phyloP scores from a whole-genome alignment of 495 filamentous ascomycete species.

The Filosporella fistucella region DNA sequence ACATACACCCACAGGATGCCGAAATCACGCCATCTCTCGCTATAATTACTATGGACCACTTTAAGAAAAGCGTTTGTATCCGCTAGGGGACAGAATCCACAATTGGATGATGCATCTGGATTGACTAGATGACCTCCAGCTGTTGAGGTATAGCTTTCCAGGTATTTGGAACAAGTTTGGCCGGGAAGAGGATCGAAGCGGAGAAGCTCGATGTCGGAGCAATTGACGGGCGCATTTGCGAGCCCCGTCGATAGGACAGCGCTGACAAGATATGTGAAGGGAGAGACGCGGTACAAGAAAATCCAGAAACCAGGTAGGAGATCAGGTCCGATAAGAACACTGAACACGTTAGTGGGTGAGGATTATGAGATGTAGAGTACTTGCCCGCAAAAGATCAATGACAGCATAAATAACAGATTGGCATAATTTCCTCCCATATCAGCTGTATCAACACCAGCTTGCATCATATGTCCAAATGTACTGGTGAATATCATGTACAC shows the following conservation, averaged over 20 bases:
- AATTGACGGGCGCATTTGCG: slow-evolving; percentile 50
- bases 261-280: slow-evolving; percentile 67
- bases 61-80: slow-evolving; percentile 61
- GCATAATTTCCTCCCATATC: slow-evolving; percentile 71
- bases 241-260: slow-evolving; percentile 59
- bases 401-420: slow-evolving; percentile 58
- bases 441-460: slow-evolving; percentile 47
- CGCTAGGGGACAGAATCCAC: slow-evolving; percentile 54
- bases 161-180: slow-evolving; percentile 57
- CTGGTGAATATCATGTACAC: slow-evolving; percentile 62
- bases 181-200: slow-evolving; percentile 47
- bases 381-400: slow-evolving; percentile 54
- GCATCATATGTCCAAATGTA: slow-evolving; percentile 58
- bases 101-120: slow-evolving; percentile 41
- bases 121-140: slow-evolving; percentile 51
- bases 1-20: slow-evolving; percentile 56
- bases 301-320: slow-evolving; percentile 72
- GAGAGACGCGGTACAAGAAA: slow-evolving; percentile 77
- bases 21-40: slow-evolving; percentile 29
- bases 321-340: slow-evolving; percentile 33
- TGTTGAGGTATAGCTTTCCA: slow-evolving; percentile 36
- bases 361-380: slow-evolving; percentile 23
- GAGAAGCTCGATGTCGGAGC: slow-evolving; percentile 58
- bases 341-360: not conserved
- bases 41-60: slow-evolving; percentile 41